These are phyloP conservation scores for Metarhizium album DNA, from an alignment of 2,329 filamentous ascomycete genomes.

Conservation along the genomic window DNA sequence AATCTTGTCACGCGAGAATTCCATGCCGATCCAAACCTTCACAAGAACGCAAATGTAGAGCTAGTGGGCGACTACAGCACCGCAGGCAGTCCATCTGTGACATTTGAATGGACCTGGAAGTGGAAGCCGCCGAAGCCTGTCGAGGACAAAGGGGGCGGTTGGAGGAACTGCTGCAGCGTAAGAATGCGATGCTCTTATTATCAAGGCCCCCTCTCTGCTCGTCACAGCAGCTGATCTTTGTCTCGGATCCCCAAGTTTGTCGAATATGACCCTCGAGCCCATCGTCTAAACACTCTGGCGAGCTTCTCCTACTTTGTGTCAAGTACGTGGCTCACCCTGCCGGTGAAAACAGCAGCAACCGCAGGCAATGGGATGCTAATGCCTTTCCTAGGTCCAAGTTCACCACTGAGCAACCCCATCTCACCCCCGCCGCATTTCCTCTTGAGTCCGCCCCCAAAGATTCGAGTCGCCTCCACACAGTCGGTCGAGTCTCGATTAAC, in stretches of 20 bases:
- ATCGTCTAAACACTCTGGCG: constrained; percentile 76
- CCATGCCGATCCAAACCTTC: constrained; percentile 90
- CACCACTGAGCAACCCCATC: constrained; percentile 44
- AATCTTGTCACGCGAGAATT: constrained; percentile 92
- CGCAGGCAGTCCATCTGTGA: constrained; percentile 68
- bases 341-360: background rate
- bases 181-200: background rate
- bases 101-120: constrained; percentile 94
- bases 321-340: constrained; percentile 38
- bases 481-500: constrained; percentile 78
- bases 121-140: constrained; percentile 79
- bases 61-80: constrained; percentile 89
- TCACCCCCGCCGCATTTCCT: constrained; percentile 65
- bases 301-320: constrained; percentile 95
- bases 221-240: background rate
- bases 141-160: constrained; percentile 81
- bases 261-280: constrained; percentile 90
- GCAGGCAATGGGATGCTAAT: background rate
- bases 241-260: constrained; percentile 56
- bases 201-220: background rate
- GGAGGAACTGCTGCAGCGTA: constrained; percentile 91
- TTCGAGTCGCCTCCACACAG: constrained; percentile 76
- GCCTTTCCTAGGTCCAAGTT: constrained; percentile 28
- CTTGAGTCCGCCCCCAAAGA: constrained; percentile 60
- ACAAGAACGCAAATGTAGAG: constrained; percentile 94